Evolutionary conservation across 1,139 yeast genomes (phyloP).

Genomic region (Casaregolazyma suthepensis): DNA sequence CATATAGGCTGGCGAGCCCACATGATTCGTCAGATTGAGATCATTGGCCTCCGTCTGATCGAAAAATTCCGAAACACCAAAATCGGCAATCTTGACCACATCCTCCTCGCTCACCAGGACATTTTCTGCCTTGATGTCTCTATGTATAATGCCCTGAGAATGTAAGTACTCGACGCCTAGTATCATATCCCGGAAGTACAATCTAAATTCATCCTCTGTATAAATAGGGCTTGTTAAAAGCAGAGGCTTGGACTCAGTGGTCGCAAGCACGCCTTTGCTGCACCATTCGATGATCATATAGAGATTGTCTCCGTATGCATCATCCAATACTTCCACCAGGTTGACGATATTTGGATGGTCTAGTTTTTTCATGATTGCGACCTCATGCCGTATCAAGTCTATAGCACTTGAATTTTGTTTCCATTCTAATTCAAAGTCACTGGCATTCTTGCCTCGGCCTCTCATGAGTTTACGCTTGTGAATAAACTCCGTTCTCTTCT

Average conservation of each 20-base stretch:
- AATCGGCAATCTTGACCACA: slow-evolving; percentile 85
- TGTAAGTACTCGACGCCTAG: slow-evolving; percentile 88
- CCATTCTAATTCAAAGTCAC: slow-evolving; percentile 8
- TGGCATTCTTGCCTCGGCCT: slow-evolving; percentile 10
- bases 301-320: slow-evolving; percentile 57
- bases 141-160: slow-evolving; percentile 86
- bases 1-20: slow-evolving; percentile 80
- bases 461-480: slow-evolving; percentile 20
- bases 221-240: slow-evolving; percentile 28
- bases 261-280: slow-evolving; percentile 39
- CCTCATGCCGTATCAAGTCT: slow-evolving; percentile 60
- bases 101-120: slow-evolving; percentile 66
- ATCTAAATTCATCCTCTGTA: slow-evolving; percentile 36
- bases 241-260: slow-evolving; percentile 15
- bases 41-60: slow-evolving; percentile 41
- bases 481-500: slow-evolving; percentile 38
- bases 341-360: slow-evolving; percentile 62
- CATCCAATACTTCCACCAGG: slow-evolving; percentile 75
- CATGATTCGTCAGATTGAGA: slow-evolving; percentile 47
- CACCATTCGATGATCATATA: slow-evolving; percentile 78
- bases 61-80: slow-evolving; percentile 78
- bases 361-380: slow-evolving; percentile 72
- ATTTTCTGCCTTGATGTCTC: slow-evolving; percentile 95
- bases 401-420: slow-evolving; percentile 23
- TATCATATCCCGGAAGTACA: slow-evolving; percentile 69